phyloP scores from a whole-genome alignment of 2,329 filamentous ascomycete species.

The Fusarium decemcellulare region DNA sequence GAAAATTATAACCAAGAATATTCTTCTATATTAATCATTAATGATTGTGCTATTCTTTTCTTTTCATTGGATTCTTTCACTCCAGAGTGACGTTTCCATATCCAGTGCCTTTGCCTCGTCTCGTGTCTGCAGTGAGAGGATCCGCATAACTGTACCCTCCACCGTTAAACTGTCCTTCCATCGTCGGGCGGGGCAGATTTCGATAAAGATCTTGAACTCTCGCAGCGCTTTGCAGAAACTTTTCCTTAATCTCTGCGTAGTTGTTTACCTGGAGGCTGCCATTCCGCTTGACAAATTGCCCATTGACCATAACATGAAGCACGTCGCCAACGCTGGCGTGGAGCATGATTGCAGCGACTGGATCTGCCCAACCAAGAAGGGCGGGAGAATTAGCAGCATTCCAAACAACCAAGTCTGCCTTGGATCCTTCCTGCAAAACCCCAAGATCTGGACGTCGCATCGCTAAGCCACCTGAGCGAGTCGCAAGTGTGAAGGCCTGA shows the following conservation, averaged over 20 bases:
- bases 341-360: slow-evolving; percentile 69
- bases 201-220: slow-evolving; percentile 48
- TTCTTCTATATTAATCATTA: no score
- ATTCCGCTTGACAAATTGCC: slow-evolving; percentile 56
- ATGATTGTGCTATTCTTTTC: no score
- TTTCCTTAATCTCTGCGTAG: slow-evolving; percentile 48
- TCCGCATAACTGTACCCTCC: slow-evolving; percentile 16
- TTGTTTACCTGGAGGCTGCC: slow-evolving; percentile 51
- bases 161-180: slow-evolving; percentile 43
- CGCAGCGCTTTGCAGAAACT: slow-evolving; percentile 53
- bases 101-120: no score
- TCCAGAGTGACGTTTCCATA: no score
- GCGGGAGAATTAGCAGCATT: slow-evolving; percentile 61
- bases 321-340: slow-evolving; percentile 69
- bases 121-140: no score
- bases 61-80: no score
- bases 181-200: slow-evolving; percentile 44
- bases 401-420: slow-evolving; percentile 69
- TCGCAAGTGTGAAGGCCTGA: slow-evolving; percentile 70
- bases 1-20: no score
- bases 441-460: slow-evolving; percentile 67
- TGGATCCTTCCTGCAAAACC: slow-evolving; percentile 62
- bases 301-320: slow-evolving; percentile 62
- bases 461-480: slow-evolving; percentile 65
- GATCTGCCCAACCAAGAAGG: slow-evolving; percentile 68